Percentiles rank a stretch among this genome's conserved stretches.
phyloP scores from a whole-genome alignment of 2,329 filamentous ascomycete genomes.

The Samsoniella hepiali region DNA sequence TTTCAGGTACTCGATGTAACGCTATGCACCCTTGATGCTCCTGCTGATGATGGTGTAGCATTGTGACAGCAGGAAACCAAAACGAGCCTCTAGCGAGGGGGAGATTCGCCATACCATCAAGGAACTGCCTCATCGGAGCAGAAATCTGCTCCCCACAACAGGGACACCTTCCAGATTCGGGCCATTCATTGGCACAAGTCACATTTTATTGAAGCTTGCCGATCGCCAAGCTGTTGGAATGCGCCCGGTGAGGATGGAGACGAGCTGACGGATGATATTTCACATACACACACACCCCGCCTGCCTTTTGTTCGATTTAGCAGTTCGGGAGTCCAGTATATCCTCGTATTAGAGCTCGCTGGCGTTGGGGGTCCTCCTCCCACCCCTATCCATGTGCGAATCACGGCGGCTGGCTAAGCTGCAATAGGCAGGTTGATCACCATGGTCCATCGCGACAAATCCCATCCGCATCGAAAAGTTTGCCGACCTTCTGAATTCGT shows the following conservation, averaged over 20 bases:
- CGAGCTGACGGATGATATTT: too few relatives aligned
- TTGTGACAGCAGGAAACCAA: neutral
- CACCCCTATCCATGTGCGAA: neutral
- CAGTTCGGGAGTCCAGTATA: neutral
- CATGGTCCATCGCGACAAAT: neutral
- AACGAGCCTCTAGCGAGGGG: neutral
- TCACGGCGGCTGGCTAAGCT: neutral
- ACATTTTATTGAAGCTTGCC: too few relatives aligned
- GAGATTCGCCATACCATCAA: neutral
- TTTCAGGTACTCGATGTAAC: too few relatives aligned
- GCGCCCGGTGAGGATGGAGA: too few relatives aligned
- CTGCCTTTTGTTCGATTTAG: neutral
- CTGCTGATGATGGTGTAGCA: neutral
- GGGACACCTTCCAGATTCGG: neutral
- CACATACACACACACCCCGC: too few relatives aligned
- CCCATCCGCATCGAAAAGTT: neutral
- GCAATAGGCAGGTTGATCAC: constrained; percentile 4
- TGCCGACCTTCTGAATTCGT: neutral
- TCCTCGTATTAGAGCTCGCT: neutral
- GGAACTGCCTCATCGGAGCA: neutral
- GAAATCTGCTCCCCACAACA: neutral
- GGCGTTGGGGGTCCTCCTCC: neutral
- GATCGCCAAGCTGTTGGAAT: too few relatives aligned
- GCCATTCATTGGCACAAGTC: neutral
- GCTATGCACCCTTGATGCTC: too few relatives aligned